Conservation (phyloP, 352 stramenopile species). For the Globisporangium recalcitrans region DNA sequence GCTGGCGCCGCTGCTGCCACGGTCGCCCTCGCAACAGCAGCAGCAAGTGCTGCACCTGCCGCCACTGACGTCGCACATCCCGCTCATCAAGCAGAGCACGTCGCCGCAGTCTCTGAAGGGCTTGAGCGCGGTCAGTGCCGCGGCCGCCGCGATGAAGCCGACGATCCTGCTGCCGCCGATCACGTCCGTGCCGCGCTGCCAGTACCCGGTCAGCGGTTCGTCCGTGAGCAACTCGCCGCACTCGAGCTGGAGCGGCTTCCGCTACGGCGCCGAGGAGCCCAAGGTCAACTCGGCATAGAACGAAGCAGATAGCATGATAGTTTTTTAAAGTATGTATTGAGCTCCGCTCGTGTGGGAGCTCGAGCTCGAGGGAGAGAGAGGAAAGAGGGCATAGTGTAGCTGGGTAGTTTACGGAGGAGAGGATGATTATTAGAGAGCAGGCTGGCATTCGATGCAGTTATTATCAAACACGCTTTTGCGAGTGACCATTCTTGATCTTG, state of each 20-base stretch:
- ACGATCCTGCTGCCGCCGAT: conserved; percentile 17
- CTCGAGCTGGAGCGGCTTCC: conserved; percentile 7
- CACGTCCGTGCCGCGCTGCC: conserved; percentile 15
- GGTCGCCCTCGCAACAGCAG: not conserved
- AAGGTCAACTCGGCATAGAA: conserved; percentile 16
- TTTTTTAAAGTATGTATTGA: not conserved
- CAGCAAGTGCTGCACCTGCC: conserved; percentile 9
- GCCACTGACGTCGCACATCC: conserved; percentile 10
- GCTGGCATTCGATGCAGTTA: too few species aligned
- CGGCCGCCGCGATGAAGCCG: not conserved
- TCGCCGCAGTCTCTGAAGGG: not conserved
- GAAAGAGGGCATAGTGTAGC: not conserved
- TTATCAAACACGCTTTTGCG: too few species aligned
- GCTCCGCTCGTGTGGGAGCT: not conserved
- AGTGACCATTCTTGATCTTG: too few species aligned
- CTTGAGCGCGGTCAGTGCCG: too few species aligned
- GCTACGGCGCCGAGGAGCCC: conserved; percentile 8
- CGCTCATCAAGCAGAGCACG: not conserved
- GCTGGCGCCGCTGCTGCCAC: conserved; percentile 4
- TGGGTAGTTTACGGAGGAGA: not conserved
- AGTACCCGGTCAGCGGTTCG: not conserved
- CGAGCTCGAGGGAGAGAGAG: too few species aligned
- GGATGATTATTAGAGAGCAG: not conserved
- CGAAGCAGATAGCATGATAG: not conserved
- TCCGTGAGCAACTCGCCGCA: not conserved